Percentiles rank a stretch among this genome's conserved stretches.
These are phyloP conservation scores for Eucalyptus victrix DNA, from an alignment of 345 rosid species.

Conservation along the genomic window DNA sequence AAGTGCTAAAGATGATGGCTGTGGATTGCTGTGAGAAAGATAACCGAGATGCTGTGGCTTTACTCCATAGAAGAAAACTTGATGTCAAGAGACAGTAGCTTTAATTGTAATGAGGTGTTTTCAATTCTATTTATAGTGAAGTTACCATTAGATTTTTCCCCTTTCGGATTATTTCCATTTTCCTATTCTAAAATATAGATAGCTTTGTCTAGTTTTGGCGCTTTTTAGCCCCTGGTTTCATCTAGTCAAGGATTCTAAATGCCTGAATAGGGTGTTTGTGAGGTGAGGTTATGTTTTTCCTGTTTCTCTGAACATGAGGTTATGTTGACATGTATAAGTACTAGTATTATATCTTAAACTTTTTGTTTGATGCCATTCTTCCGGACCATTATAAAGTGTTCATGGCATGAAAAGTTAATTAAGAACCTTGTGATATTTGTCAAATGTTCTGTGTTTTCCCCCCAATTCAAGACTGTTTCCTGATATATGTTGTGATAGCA, in stretches of 20 bases:
- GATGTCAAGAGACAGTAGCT: not conserved
- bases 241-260: not conserved
- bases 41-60: not conserved
- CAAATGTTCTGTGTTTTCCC: not conserved
- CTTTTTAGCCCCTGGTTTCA: not conserved
- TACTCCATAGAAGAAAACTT: not conserved
- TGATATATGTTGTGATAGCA: slow-evolving; percentile 23
- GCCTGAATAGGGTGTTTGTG: not conserved
- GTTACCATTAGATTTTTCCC: not conserved
- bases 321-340: not conserved
- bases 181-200: not conserved
- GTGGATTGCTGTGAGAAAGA: not conserved
- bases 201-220: not conserved
- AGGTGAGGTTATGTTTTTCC: not conserved
- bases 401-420: not conserved
- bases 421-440: not conserved
- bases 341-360: not conserved
- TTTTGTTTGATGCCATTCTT: not conserved
- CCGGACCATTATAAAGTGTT: not conserved
- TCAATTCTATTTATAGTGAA: not conserved
- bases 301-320: not conserved
- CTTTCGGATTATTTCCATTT: not conserved
- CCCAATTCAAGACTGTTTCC: not conserved
- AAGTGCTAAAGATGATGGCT: not conserved
- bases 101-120: not conserved